Percentiles rank a stretch among this genome's conserved stretches.
These are phyloP conservation scores for Lactuca sativa DNA, from an alignment of 129 eudicot species.

Conservation along the genomic window DNA sequence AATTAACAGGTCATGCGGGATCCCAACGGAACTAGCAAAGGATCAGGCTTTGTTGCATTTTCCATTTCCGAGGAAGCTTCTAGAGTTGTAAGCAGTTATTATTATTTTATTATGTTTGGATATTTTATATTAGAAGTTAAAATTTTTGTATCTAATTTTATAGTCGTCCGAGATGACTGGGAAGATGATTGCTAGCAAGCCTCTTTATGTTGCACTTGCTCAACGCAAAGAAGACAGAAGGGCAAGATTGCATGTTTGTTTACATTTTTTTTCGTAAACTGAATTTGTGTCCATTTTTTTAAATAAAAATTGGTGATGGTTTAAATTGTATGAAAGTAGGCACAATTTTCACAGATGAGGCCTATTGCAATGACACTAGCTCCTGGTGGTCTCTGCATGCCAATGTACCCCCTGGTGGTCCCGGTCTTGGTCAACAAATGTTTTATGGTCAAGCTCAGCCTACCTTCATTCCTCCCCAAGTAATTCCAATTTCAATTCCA, in stretches of 20 bases:
- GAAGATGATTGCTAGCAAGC: slow-evolving; percentile 82
- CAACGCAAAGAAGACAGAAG: slow-evolving; percentile 94
- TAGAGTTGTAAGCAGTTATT: slow-evolving; percentile 68
- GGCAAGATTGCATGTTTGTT: slow-evolving; percentile 79
- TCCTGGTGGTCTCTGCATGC: slow-evolving; percentile 75
- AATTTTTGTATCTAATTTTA: slow-evolving; percentile 12
- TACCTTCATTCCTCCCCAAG: slow-evolving; percentile 88
- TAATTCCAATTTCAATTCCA: slow-evolving; percentile 25
- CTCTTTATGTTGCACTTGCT: slow-evolving; percentile 87
- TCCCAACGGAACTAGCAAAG: slow-evolving; percentile 73
- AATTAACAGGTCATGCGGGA: slow-evolving; percentile 77
- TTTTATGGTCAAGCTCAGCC: slow-evolving; percentile 92
- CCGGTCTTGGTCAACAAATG: slow-evolving; percentile 84
- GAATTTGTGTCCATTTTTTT: not conserved
- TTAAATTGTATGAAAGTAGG: slow-evolving; percentile 41
- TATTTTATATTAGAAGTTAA: not conserved
- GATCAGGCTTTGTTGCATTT: slow-evolving; percentile 93
- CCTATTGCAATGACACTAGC: slow-evolving; percentile 76
- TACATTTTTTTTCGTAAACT: not conserved
- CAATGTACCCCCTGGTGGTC: slow-evolving; percentile 91
- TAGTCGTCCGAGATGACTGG: slow-evolving; percentile 86
- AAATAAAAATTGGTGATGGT: not conserved
- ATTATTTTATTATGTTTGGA: not conserved
- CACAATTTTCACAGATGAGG: slow-evolving; percentile 86
- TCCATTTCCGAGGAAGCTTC: slow-evolving; percentile 88